Conservation (phyloP, 202 grass and related monocot species). For the Cymbopogon flexuosus region DNA sequence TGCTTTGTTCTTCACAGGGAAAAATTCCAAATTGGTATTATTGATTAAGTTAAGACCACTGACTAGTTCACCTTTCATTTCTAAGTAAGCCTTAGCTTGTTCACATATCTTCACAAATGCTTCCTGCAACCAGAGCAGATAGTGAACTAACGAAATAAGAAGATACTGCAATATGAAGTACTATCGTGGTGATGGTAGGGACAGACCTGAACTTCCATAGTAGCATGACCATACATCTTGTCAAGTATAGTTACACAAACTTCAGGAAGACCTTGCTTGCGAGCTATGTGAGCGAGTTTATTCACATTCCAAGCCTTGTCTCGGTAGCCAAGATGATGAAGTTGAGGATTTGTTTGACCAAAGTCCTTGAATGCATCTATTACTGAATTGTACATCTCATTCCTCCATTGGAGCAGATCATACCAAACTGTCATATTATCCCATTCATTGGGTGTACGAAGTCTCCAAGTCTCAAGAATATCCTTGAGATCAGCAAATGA, state of each 20-base stretch:
- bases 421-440: constrained; percentile 96
- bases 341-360: constrained; percentile 79
- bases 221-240: constrained; percentile 99
- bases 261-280: constrained; percentile 94
- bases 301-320: constrained; percentile 99
- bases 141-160: constrained; percentile 19
- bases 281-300: constrained; percentile 91
- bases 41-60: constrained; percentile 92
- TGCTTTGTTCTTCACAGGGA: constrained; percentile 91
- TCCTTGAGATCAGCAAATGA: constrained; percentile 91
- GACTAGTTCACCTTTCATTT: constrained; percentile 93
- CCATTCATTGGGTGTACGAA: constrained; percentile 96
- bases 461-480: constrained; percentile 98
- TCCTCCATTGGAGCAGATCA: constrained; percentile 95
- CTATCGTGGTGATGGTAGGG: constrained; percentile 5
- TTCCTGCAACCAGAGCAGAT: constrained; percentile 57
- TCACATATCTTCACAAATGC: constrained; percentile 99
- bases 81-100: constrained; percentile 95
- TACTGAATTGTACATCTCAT: constrained; percentile 99
- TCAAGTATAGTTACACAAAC: constrained; percentile 97
- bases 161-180: constrained; percentile 1
- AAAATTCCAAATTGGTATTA: constrained; percentile 95
- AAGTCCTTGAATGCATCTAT: constrained; percentile 98
- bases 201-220: constrained; percentile 98
- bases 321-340: constrained; percentile 98